Evolutionary conservation across 2,329 filamentous ascomycete species (phyloP), one percentile per base, ranked within the genome.

Genomic region (Pseudocercospora musae): DNA sequence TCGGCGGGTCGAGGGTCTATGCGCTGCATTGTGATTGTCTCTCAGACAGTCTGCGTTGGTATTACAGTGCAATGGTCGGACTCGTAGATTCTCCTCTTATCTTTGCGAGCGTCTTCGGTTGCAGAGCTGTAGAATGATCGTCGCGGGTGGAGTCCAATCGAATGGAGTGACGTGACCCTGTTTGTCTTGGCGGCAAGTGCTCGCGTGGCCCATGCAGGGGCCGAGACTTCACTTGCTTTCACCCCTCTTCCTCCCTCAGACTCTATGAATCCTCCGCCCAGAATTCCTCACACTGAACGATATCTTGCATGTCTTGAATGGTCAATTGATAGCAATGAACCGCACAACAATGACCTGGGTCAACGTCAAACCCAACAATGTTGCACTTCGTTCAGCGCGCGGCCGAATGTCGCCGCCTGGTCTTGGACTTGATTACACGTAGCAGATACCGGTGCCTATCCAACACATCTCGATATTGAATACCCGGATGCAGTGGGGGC

Each of bases 1-100:
- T 61, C 56, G 48, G 57, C 68, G 21, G 69, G 67, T 21, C 69
- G 70, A 29, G 71, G 70, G 18, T 72, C 70, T 53, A 72, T 70
- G 64, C 71, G 71, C 66, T 73, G 71, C 71, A 73, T 73, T 33
- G 57, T 57, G 61, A n/a, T 10, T 40, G 52, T 25, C 25, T 23
- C 25, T 29, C 21, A 25, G 8, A n/a, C 10, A 23, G 8, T 5
- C 25, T 27, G 48, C 25, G 21, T 11, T 13, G 11, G 15, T n/a
- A 4, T 1, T 3, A 50, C 13, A 15, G 13, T 11, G 48, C 8
- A 52, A 18, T n/a, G 15, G 5, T 5, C 37, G 15, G 1, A n/a
- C 25, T 52, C 11, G 11, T 1, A 2, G 4, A 21, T 15, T 29
- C 31, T 8, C 11, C 10, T 11, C 7, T 1, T 20, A 21, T 18